These are phyloP conservation scores for Asclepias syriaca DNA, from an alignment of 257 asterid species.

Conservation along the genomic window DNA sequence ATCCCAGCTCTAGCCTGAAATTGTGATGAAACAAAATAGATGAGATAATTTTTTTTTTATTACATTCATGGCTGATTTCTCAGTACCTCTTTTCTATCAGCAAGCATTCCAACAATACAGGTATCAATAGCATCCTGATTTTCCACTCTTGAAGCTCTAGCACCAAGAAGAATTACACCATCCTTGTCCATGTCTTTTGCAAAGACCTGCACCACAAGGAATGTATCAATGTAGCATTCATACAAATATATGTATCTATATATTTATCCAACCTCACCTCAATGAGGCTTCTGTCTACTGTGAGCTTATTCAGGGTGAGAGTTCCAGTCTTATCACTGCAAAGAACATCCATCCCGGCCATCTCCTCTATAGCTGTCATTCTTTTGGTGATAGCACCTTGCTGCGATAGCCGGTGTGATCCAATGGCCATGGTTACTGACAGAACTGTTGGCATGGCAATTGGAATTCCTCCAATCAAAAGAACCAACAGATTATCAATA, in stretches of 20 bases:
- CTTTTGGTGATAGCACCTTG: slow-evolving; percentile 88
- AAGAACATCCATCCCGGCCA: slow-evolving; percentile 91
- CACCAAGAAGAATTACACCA: slow-evolving; percentile 34
- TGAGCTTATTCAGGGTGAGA: slow-evolving; percentile 65
- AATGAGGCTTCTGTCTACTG: slow-evolving; percentile 50
- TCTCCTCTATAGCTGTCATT: slow-evolving; percentile 84
- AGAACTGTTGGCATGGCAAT: slow-evolving; percentile 87
- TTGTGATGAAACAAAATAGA: neutral
- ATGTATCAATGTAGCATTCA: neutral
- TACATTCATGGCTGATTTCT: neutral
- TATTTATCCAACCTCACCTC: slow-evolving; percentile 33
- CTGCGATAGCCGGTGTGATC: slow-evolving; percentile 70
- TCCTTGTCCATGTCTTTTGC: slow-evolving; percentile 36
- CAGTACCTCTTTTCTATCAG: slow-evolving; percentile 42
- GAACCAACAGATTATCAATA: slow-evolving; percentile 60
- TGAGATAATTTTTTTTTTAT: too few species aligned
- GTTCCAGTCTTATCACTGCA: slow-evolving; percentile 89
- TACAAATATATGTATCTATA: too few species aligned
- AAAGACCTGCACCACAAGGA: slow-evolving; percentile 25
- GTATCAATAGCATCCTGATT: slow-evolving; percentile 53
- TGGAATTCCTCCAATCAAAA: slow-evolving; percentile 72
- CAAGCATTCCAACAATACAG: slow-evolving; percentile 44
- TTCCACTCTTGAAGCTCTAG: slow-evolving; percentile 49
- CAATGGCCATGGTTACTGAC: slow-evolving; percentile 81
- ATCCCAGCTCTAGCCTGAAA: slow-evolving; percentile 85